Evolutionary conservation across 225 moss, liverwort and hornwort genomes (phyloP), one percentile per base, ranked within the genome.

Genomic region (Pseudisothecium myosuroides): DNA sequence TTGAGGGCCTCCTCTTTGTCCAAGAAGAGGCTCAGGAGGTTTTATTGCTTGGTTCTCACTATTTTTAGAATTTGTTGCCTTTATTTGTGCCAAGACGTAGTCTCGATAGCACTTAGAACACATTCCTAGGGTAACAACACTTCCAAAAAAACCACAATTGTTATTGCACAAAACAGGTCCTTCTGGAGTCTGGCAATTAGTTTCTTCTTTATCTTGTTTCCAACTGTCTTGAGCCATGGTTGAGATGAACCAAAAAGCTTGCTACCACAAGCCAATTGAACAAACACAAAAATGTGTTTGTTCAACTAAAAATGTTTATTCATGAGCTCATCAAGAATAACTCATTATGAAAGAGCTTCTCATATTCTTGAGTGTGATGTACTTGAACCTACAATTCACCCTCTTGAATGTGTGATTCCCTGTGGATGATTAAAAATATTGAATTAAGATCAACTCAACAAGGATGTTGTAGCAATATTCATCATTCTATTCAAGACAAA

Each of bases 61-160:
- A 52, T 76, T 75, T 7, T 93, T 96, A 19, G 92, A 47, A 45
- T 91, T 91, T 43, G 95, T 90, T 17, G 89, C 91, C 72, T 96
- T 92, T 8, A 95, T 91, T 88, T 98, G 97, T 85, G 93, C 93
- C 82, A 95, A 92, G 14, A 98, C 90, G 41, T 89, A 94, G 68
- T 96, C 96, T 64, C 91, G 93, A 84, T 98, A 98, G 87, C 98
- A 98, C 86, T 96, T 97, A 10, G 96, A 96, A 87, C 98, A 98
- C 87, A 97, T 94, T 60, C 94, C 94, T 87, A 94, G 58, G 7
- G 96, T 98, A 29, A 96, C 89, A 9, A 92, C 90, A 66, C 98
- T 97, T 54, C 98, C 98, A 65, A 98, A 98, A 92, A 95, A 98
- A 0, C 98, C 97, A 85, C 98, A 98, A n/a, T 96, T 96, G 68